phyloP scores from a whole-genome alignment of 1,139 yeast genomes.

The Pichia sp. region DNA sequence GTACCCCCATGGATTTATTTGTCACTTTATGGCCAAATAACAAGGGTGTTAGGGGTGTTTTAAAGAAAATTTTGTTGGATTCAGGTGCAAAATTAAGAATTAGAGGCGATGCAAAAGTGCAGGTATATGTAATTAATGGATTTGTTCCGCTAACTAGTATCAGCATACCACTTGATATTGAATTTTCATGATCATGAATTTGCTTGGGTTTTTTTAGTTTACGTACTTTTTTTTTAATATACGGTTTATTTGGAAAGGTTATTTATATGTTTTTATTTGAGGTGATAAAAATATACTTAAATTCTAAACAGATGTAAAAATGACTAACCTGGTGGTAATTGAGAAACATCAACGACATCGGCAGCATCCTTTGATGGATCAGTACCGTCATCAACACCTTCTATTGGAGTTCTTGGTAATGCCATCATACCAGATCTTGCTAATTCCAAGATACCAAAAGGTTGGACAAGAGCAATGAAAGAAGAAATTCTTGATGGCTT shows the following conservation, averaged over 20 bases:
- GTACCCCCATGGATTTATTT: slow-evolving; percentile 24
- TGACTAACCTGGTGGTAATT: slow-evolving; percentile 86
- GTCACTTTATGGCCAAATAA: slow-evolving; percentile 30
- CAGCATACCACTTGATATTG: slow-evolving; percentile 27
- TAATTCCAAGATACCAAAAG: slow-evolving; percentile 92
- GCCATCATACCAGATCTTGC: slow-evolving; percentile 99
- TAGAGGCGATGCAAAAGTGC: slow-evolving; percentile 30
- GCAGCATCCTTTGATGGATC: slow-evolving; percentile 53
- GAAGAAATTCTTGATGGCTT: slow-evolving; percentile 86
- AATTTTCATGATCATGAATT: slow-evolving; percentile 3
- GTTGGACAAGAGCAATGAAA: slow-evolving; percentile 82
- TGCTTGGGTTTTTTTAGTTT: background rate
- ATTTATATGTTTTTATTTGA: slow-evolving; percentile 1
- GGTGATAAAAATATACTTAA: background rate
- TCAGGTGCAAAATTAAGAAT: slow-evolving; percentile 29
- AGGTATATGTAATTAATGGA: slow-evolving; percentile 27
- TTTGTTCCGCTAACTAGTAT: slow-evolving; percentile 29
- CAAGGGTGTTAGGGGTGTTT: slow-evolving; percentile 26
- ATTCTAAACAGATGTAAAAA: background rate
- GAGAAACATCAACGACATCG: slow-evolving; percentile 66
- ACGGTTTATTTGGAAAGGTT: background rate
- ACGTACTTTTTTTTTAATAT: background rate
- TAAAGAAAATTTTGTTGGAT: slow-evolving; percentile 26
- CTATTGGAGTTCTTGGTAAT: slow-evolving; percentile 87
- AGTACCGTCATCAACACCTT: slow-evolving; percentile 34